Conservation (phyloP, 2,329 filamentous ascomycete species). For the Colletotrichum navitas region DNA sequence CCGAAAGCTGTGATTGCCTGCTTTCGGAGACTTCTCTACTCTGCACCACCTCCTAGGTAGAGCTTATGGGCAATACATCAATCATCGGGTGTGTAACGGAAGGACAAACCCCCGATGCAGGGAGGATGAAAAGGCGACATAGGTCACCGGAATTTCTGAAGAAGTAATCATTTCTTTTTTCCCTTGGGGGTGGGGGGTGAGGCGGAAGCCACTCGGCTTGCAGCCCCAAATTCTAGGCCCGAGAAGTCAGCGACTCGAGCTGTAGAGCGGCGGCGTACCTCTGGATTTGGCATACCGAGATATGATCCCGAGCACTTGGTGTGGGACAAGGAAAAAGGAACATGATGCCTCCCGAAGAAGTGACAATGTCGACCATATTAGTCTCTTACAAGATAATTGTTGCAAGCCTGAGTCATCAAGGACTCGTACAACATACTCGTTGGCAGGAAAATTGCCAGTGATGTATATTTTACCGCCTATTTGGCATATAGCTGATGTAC, state of each 20-base stretch:
- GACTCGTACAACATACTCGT: background rate
- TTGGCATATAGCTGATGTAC: conserved; percentile 21
- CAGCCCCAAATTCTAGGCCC: background rate
- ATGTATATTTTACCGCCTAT: background rate
- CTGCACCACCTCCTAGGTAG: background rate
- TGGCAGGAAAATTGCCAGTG: background rate
- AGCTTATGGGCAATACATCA: background rate
- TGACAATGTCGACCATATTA: background rate
- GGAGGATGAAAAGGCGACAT: background rate
- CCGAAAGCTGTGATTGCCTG: too few relatives aligned
- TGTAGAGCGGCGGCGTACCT: background rate
- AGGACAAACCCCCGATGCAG: background rate
- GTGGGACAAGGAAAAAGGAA: background rate
- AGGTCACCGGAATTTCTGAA: background rate
- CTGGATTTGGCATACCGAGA: background rate
- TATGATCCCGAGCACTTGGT: background rate
- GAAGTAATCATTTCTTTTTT: background rate
- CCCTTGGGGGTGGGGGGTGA: too few relatives aligned
- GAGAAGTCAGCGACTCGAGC: too few relatives aligned
- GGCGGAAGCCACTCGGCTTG: background rate
- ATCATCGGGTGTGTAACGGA: background rate
- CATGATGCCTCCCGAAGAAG: background rate
- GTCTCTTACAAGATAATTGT: background rate
- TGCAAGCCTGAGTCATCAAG: background rate
- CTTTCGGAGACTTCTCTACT: background rate